phyloP scores from a whole-genome alignment of 2,329 filamentous ascomycete genomes.

The Dendrostoma leiphaemia region DNA sequence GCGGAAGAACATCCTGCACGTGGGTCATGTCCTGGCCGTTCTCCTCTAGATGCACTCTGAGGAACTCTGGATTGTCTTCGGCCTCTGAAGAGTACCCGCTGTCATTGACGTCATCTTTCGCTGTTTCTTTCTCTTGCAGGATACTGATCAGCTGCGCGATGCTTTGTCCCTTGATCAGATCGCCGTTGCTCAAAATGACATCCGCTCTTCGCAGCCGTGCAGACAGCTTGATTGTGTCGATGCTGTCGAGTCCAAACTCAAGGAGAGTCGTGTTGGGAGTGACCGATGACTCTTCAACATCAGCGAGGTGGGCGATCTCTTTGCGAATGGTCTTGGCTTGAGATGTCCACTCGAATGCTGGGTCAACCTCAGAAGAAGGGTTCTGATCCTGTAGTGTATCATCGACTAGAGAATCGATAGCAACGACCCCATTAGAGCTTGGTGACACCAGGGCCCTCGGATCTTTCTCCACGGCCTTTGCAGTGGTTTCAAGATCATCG shows the following conservation, averaged over 20 bases:
- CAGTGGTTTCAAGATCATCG: constrained; percentile 34
- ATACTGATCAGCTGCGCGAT: constrained; percentile 58
- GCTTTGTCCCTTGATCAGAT: constrained; percentile 71
- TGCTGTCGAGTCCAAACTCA: constrained; percentile 85
- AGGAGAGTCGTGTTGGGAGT: constrained; percentile 65
- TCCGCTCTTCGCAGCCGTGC: constrained; percentile 63
- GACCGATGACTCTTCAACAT: constrained; percentile 49
- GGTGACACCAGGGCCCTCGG: constrained; percentile 1
- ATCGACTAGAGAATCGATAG: not conserved
- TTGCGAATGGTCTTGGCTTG: constrained; percentile 52
- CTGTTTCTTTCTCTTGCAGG: constrained; percentile 11
- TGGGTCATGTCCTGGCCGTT: constrained; percentile 34
- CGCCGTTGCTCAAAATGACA: constrained; percentile 65
- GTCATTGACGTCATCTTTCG: not conserved
- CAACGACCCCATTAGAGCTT: not conserved
- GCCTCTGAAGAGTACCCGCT: constrained; percentile 20
- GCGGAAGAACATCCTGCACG: constrained; percentile 64
- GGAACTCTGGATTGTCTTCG: constrained; percentile 27
- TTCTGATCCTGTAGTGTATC: not conserved
- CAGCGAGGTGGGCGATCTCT: constrained; percentile 63
- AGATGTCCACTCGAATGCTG: constrained; percentile 56
- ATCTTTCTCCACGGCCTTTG: constrained; percentile 25
- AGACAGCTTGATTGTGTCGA: constrained; percentile 83
- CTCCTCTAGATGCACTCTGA: constrained; percentile 37
- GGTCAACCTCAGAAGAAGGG: not conserved